Percentiles rank a stretch among this genome's conserved stretches.
Evolutionary conservation across 2,329 filamentous ascomycete genomes (phyloP).

Genomic region (Aspergillus uvarum): DNA sequence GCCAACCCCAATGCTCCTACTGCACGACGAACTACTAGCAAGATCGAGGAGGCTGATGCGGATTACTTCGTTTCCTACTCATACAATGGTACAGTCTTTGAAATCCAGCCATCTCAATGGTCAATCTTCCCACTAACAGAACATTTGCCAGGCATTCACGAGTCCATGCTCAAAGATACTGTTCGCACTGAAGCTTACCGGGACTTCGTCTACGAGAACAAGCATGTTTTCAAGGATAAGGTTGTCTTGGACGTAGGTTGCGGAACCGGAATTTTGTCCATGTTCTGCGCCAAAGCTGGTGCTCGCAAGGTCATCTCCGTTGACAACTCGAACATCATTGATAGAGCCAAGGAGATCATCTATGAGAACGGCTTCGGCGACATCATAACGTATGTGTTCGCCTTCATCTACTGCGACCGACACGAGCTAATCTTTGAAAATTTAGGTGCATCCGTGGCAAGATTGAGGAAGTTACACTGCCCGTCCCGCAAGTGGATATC

Average conservation of each 20-base stretch:
- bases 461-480: conserved; percentile 80
- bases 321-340: conserved; percentile 87
- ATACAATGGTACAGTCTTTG: conserved; percentile 60
- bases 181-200: conserved; percentile 88
- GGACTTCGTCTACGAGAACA: conserved; percentile 92
- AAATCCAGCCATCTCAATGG: not conserved
- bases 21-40: conserved; percentile 30
- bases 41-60: conserved; percentile 54
- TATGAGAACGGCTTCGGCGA: conserved; percentile 74
- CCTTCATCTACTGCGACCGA: not conserved
- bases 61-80: conserved; percentile 66
- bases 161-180: conserved; percentile 90
- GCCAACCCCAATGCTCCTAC: conserved; percentile 21
- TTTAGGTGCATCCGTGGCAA: conserved; percentile 70
- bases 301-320: conserved; percentile 85
- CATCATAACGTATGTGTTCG: conserved; percentile 60
- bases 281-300: conserved; percentile 91
- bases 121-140: conserved; percentile 31
- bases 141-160: conserved; percentile 68
- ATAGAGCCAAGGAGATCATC: conserved; percentile 81
- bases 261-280: conserved; percentile 79
- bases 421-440: conserved; percentile 10
- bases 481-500: conserved; percentile 80
- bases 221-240: conserved; percentile 81
- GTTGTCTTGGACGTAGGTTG: conserved; percentile 89